Evolutionary conservation across 805 yeast genomes (phyloP).

Genomic region (Kodamaea fukazawae): DNA sequence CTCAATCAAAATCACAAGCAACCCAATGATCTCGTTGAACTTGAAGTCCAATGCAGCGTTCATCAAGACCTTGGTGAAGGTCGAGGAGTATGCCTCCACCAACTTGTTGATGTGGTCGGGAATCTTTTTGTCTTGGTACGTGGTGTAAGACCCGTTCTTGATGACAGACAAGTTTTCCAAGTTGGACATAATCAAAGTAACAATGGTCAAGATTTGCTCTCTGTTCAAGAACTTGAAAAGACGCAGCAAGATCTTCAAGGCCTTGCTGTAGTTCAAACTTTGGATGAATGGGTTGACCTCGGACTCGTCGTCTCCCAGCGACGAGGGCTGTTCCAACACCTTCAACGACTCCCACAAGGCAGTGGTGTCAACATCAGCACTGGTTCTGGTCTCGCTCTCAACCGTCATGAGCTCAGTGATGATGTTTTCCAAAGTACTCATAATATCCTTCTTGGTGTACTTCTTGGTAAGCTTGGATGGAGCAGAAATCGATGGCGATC

Average conservation of each 20-base stretch:
- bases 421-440: conserved; percentile 73
- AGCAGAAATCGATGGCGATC: conserved; percentile 33
- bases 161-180: conserved; percentile 77
- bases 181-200: conserved; percentile 76
- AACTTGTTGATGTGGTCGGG: conserved; percentile 56
- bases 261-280: conserved; percentile 79
- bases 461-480: conserved; percentile 29
- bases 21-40: conserved; percentile 73
- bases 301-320: conserved; percentile 47
- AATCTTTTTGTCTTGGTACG: conserved; percentile 47
- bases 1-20: conserved; percentile 66
- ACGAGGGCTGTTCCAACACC: conserved; percentile 59
- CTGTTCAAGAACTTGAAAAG: conserved; percentile 76
- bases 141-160: conserved; percentile 73
- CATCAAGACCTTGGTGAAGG: conserved; percentile 81
- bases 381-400: conserved; percentile 57
- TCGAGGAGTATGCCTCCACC: conserved; percentile 74
- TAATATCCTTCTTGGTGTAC: conserved; percentile 42
- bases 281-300: conserved; percentile 77
- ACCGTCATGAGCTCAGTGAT: conserved; percentile 73
- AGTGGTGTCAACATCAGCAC: conserved; percentile 34
- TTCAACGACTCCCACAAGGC: conserved; percentile 76
- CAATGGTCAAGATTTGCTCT: conserved; percentile 72
- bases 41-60: conserved; percentile 78
- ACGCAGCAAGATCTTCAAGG: conserved; percentile 85